Evolutionary conservation across 768 basidiomycete species (phyloP), one percentile per base, ranked within the genome.

Genomic region (Podaxis carcinomalis): DNA sequence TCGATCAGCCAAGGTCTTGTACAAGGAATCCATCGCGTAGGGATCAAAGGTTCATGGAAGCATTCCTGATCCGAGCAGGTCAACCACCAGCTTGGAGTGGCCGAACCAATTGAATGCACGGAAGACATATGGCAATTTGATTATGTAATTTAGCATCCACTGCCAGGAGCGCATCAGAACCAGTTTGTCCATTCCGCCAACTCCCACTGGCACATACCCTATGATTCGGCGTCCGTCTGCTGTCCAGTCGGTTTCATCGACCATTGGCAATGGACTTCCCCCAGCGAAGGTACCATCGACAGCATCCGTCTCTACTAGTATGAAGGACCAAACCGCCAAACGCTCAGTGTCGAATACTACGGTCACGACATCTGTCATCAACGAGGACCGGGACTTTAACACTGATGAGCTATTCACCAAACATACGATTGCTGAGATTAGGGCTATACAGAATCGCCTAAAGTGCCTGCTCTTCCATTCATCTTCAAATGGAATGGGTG

Each of bases 321-420:
- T 11, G 23, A 44, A 40, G 25, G 44, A 35, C 40, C 51, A 44
- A 21, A 32, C 16, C 23, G 5, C 44, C n/a, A 54, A 54, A 52
- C 52, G 32, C 19, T 55, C 59, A 5, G 25, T 51, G 7, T 54
- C 59, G 5, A 61, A 55, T 39, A 19, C 32, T 9, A 9, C 52
- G 9, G 49, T 19, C 36, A 37, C 35, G 9, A 16, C 37, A 16
- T 5, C 51, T 16, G 5, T 25, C 46, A 28, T 9, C 19, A 42
- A 27, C 4, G 50, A 59, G 50, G 27, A 40, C 14, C 57, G 52
- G n/a, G 57, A 42, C 21, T 54, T 85, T 55, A 81, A 86, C 63
- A 86, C 91, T 0, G 91, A 93, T 69, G 87, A 90, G 51, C 70
- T 93, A 51, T 93, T 93, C 72, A 74, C 82, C 42, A 86, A 82